Evolutionary conservation across 140 eudicot genomes (phyloP), one percentile per base, ranked within the genome.

Genomic region (Senecio squalidus): DNA sequence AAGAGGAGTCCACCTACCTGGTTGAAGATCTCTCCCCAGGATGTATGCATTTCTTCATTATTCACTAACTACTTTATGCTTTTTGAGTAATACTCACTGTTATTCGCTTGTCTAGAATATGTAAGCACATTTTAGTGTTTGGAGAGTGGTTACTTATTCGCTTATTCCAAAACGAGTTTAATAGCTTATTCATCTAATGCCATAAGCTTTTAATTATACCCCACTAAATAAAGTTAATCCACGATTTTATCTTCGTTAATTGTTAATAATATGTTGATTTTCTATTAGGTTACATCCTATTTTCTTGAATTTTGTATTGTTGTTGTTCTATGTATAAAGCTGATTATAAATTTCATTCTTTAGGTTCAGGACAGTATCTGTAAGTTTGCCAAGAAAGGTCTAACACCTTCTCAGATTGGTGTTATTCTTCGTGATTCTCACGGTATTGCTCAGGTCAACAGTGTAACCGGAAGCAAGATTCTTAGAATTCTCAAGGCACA

Each of bases 321-420:
- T n/a, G n/a, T n/a, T n/a, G n/a, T n/a, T n/a, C n/a, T n/a, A n/a
- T n/a, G n/a, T n/a, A n/a, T n/a, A n/a, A n/a, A n/a, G n/a, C n/a
- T n/a, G n/a, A n/a, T n/a, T n/a, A n/a, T n/a, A n/a, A n/a, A n/a
- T n/a, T n/a, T n/a, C n/a, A 21, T 15, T 1, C 13, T 67, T 36
- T 60, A 73, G 92, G 86, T 83, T 62, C 78, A 73, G 48, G 93
- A 84, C 9, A 84, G 29, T 23, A 84, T 84, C 39, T 84, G 87
- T 20, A 84, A 77, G 74, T 80, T 84, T 45, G 88, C 88, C 4
- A 84, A 84, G 78, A 84, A 84, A 64, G 88, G 94, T 13, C 50
- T 84, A 25, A 77, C 88, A 26, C 88, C 88, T 39, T 84, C 94
- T 0, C 88, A 80, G 39, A 80, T 80, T 69, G 94, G 88, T 68